Conservation (phyloP, 2,329 filamentous ascomycete genomes). For the Diplodia intermedia region DNA sequence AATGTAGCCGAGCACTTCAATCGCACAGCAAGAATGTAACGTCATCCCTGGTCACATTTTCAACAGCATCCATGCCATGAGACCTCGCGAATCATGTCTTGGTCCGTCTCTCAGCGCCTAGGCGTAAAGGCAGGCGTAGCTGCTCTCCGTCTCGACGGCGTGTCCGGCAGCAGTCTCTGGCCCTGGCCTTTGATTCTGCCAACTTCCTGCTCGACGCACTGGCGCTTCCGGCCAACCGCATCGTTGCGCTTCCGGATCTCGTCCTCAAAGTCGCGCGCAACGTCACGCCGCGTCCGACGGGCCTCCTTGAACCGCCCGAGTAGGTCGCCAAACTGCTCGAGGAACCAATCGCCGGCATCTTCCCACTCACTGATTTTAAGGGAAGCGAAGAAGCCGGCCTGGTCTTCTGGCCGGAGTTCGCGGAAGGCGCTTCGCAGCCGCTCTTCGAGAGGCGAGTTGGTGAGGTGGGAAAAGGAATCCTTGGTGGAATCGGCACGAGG, state of each 20-base stretch:
- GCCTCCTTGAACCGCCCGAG: conserved; percentile 60
- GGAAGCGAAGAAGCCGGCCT: conserved; percentile 59
- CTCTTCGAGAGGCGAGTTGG: conserved; percentile 33
- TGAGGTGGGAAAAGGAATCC: conserved; percentile 24
- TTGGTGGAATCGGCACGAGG: conserved; percentile 37
- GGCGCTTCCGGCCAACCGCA: conserved; percentile 57
- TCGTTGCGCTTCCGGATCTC: conserved; percentile 63
- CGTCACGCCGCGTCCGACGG: conserved; percentile 61
- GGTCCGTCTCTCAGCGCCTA: neutral
- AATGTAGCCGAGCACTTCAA: neutral
- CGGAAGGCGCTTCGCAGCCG: conserved; percentile 36
- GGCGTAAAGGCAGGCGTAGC: conserved; percentile 4
- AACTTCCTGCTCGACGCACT: conserved; percentile 58
- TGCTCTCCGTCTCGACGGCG: conserved; percentile 43
- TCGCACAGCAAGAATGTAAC: neutral
- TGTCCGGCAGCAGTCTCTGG: conserved; percentile 57
- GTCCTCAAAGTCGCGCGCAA: conserved; percentile 61
- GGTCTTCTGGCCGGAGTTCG: conserved; percentile 44
- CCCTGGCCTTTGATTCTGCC: conserved; percentile 63
- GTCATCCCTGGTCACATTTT: neutral
- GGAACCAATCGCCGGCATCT: conserved; percentile 66
- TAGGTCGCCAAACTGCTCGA: conserved; percentile 61
- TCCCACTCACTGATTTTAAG: conserved; percentile 65
- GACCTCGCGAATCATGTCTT: neutral
- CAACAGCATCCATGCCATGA: neutral